Conservation (phyloP, 441 rosid genomes). For the Populus hybrid region DNA sequence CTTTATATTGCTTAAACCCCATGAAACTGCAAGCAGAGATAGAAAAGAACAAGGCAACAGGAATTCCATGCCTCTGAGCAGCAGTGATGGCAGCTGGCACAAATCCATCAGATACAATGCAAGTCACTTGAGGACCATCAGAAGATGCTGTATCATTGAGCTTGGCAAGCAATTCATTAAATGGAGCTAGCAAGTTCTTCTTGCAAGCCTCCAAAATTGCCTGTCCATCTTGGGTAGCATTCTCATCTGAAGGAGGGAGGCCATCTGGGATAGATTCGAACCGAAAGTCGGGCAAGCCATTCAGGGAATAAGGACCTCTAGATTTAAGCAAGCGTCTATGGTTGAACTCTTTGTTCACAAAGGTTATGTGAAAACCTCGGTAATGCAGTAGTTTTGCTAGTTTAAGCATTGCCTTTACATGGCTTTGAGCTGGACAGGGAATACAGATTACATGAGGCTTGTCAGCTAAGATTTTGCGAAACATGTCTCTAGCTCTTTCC, state of each 20-base stretch:
- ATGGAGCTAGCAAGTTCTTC: not conserved
- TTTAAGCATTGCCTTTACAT: constrained; percentile 1
- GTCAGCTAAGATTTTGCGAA: not conserved
- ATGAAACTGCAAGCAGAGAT: not conserved
- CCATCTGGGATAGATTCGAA: constrained; percentile 3
- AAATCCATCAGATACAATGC: not conserved
- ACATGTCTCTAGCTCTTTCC: not conserved
- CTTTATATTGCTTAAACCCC: not conserved
- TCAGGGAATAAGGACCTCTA: not conserved
- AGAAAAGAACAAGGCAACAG: not conserved
- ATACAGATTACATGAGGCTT: not conserved
- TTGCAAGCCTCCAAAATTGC: not conserved
- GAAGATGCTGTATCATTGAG: not conserved
- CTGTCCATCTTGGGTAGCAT: no score
- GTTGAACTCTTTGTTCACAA: not conserved
- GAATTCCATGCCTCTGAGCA: not conserved
- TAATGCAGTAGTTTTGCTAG: not conserved
- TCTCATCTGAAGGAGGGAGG: not conserved
- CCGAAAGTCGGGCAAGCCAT: not conserved
- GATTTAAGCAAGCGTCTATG: not conserved
- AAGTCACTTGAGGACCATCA: not conserved
- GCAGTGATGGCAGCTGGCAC: not conserved
- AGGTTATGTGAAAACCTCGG: constrained; percentile 1
- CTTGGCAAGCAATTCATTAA: not conserved
- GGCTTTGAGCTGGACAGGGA: not conserved